These are phyloP conservation scores for Vigna trinervia DNA, from an alignment of 306 rosid species.

Conservation along the genomic window DNA sequence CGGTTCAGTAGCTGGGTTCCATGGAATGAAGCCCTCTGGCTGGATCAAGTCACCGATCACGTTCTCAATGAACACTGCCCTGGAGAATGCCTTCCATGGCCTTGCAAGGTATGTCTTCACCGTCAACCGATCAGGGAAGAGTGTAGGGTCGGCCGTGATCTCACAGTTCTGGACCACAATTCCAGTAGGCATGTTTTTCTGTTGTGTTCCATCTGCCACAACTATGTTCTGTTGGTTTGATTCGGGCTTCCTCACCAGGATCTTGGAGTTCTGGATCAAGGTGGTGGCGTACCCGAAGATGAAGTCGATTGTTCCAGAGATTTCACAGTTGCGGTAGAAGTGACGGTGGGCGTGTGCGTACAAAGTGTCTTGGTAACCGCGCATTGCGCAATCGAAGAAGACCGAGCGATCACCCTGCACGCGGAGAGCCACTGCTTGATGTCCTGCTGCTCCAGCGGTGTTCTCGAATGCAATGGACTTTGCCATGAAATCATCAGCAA, in stretches of 20 bases:
- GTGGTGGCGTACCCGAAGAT: constrained; percentile 62
- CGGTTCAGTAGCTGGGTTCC: constrained; percentile 36
- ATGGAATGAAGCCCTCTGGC: constrained; percentile 51
- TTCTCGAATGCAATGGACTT: constrained; percentile 66
- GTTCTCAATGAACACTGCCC: constrained; percentile 62
- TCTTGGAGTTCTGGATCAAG: constrained; percentile 60
- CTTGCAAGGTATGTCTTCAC: constrained; percentile 61
- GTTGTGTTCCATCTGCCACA: constrained; percentile 56
- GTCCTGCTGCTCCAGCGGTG: constrained; percentile 68
- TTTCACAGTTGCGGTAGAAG: constrained; percentile 69
- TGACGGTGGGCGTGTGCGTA: constrained; percentile 63
- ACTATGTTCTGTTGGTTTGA: constrained; percentile 46
- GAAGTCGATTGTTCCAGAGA: constrained; percentile 73
- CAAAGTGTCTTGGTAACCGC: constrained; percentile 72
- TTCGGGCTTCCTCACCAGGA: constrained; percentile 58
- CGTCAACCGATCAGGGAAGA: constrained; percentile 40
- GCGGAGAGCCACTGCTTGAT: constrained; percentile 77
- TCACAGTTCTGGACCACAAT: constrained; percentile 64
- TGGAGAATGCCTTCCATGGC: constrained; percentile 69
- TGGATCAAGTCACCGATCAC: constrained; percentile 51
- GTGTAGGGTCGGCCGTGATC: constrained; percentile 54
- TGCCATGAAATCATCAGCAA: constrained; percentile 55
- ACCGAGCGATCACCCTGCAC: constrained; percentile 57
- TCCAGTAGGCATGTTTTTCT: constrained; percentile 29
- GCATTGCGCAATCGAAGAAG: constrained; percentile 57